A percentile compares a stretch with the other conserved stretches of the same genome.
Conservation (phyloP, 768 basidiomycete genomes). For the Xerocomus brunneocitrinus region DNA sequence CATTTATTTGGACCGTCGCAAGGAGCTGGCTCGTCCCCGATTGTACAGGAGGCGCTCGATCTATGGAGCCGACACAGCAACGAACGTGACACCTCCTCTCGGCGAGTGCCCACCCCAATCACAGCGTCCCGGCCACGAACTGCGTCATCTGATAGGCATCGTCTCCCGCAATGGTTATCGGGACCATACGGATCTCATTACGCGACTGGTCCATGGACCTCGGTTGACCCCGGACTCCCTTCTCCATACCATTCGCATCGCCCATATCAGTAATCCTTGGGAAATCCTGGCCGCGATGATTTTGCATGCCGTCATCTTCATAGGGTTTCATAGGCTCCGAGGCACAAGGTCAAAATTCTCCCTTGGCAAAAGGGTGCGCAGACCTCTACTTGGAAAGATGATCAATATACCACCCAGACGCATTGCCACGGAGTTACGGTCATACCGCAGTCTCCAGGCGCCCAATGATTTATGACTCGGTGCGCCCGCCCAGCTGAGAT, state of each 20-base stretch:
- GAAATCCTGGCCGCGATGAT: not conserved
- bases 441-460: not conserved
- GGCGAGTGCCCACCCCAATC: not conserved
- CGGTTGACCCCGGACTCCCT: conserved; percentile 15
- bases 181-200: not conserved
- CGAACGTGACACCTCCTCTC: not conserved
- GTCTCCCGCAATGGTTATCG: not conserved
- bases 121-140: not conserved
- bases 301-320: conserved; percentile 14
- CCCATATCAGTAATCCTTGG: not conserved
- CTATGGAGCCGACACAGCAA: not conserved
- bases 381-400: not conserved
- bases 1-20: not conserved
- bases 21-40: not conserved
- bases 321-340: not conserved
- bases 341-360: conserved; percentile 2
- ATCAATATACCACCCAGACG: not conserved
- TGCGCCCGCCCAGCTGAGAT: not conserved
- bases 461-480: not conserved
- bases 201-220: not conserved
- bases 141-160: not conserved
- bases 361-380: not conserved
- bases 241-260: not conserved
- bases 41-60: not conserved
- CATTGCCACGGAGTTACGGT: not conserved